Conservation (phyloP, 2,329 filamentous ascomycete genomes). For the Colletotrichum noveboracense region DNA sequence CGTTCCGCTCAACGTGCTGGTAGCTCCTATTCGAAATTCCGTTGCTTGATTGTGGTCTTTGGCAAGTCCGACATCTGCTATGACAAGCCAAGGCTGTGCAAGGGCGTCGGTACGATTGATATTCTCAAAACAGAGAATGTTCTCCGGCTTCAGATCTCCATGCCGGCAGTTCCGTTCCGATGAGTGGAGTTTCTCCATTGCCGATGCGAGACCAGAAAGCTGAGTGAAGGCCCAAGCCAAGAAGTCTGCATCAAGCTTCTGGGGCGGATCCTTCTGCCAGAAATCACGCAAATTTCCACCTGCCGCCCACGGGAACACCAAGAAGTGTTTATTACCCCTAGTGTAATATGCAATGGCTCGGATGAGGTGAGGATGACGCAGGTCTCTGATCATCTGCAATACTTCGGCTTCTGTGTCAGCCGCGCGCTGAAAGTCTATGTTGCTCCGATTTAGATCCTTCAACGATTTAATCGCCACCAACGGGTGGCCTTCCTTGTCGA, state of each 20-base stretch:
- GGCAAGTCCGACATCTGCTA: not conserved
- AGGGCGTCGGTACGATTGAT: not conserved
- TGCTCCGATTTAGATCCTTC: not conserved
- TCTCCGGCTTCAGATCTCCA: conserved; percentile 15
- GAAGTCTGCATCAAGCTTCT: not conserved
- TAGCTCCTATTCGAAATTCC: not conserved
- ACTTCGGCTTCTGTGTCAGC: not conserved
- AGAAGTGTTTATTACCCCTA: not conserved
- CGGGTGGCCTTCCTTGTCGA: not conserved
- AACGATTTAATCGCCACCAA: not conserved
- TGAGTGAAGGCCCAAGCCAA: not conserved
- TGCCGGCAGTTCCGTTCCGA: not conserved
- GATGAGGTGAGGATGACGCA: not conserved
- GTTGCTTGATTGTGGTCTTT: not conserved
- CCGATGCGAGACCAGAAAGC: not conserved
- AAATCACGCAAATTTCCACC: conserved; percentile 3
- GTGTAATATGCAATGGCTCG: not conserved
- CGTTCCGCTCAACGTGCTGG: not conserved
- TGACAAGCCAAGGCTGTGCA: not conserved
- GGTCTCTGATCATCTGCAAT: not conserved
- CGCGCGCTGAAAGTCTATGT: not conserved
- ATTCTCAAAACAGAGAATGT: conserved; percentile 1
- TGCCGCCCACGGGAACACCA: conserved; percentile 3
- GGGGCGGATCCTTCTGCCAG: not conserved
- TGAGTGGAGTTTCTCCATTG: not conserved